Evolutionary conservation across 2,329 filamentous ascomycete species (phyloP), one percentile per base, ranked within the genome.

Genomic region (Colletotrichum cuscutae): DNA sequence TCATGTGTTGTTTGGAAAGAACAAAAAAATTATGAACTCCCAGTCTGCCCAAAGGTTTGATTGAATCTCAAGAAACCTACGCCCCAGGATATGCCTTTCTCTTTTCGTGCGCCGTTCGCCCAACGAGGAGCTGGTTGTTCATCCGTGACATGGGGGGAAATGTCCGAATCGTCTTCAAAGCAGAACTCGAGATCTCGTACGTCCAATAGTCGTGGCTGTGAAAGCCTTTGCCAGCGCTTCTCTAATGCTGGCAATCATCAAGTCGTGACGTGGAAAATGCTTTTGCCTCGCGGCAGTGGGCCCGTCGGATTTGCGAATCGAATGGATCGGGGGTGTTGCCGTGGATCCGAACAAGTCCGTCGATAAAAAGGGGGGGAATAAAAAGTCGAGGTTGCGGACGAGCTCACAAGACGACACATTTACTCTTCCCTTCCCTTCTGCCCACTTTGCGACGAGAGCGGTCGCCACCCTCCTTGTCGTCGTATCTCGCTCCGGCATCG

Each of bases 21-120:
- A 66, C 65, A 72, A 69, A 60, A 54, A 65, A 69, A 63, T 28
- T 28, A 49, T 32, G n/a, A 71, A 73, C 56, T 73, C 71, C 71
- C 68, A 71, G 61, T 73, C 71, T 73, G 66, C 68, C 71, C 61
- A 71, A 65, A 71, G 68, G 62, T 72, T 72, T 69, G 66, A n/a
- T 73, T 71, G 68, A 71, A 65, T 68, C 46, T 72, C 70, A 72
- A 71, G 67, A 71, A 73, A 73, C 71, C 71, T 67, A 62, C 71
- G 67, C 71, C 71, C 67, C 71, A 64, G 71, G 58, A 71, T 73
- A 73, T 73, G 71, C 71, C 71, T 73, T 68, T 73, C 71, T 73
- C 70, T 73, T 75, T 73, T 75, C 69, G 72, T 75, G 68, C 74
- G 74, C 74, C 74, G 66, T 75, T 75, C 74, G 72, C 74, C 74